Conservation (phyloP, 2,329 filamentous ascomycete species). For the Fusarium sp. region DNA sequence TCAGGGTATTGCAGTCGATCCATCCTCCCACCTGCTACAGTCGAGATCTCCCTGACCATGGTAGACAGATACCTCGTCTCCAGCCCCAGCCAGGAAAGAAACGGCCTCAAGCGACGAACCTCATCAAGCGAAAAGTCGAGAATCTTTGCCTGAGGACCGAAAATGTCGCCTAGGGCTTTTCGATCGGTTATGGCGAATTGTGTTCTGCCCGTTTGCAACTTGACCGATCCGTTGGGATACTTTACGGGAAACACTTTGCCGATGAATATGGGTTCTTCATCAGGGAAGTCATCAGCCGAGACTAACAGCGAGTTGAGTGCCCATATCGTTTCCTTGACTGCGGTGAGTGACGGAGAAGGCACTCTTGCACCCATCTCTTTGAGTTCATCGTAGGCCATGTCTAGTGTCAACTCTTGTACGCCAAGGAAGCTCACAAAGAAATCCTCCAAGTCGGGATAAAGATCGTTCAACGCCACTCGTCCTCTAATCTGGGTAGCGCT, state of each 20-base stretch:
- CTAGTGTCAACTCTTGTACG: slow-evolving; percentile 43
- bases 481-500: slow-evolving; percentile 45
- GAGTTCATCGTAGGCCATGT: slow-evolving; percentile 49
- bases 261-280: slow-evolving; percentile 15
- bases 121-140: slow-evolving; percentile 53
- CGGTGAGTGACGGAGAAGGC: slow-evolving; percentile 13
- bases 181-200: slow-evolving; percentile 52
- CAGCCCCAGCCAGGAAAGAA: slow-evolving; percentile 51
- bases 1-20: slow-evolving; percentile 34
- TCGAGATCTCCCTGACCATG: slow-evolving; percentile 49
- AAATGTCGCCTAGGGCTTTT: slow-evolving; percentile 41
- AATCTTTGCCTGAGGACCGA: slow-evolving; percentile 45
- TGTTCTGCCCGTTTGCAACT: slow-evolving; percentile 15
- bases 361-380: slow-evolving; percentile 23
- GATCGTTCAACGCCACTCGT: slow-evolving; percentile 40
- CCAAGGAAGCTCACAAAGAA: slow-evolving; percentile 48
- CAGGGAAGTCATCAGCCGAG: not conserved
- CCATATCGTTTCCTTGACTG: slow-evolving; percentile 48
- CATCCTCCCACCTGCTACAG: slow-evolving; percentile 28
- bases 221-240: slow-evolving; percentile 27
- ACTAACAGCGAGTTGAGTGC: slow-evolving; percentile 49
- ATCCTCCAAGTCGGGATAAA: slow-evolving; percentile 44
- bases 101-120: slow-evolving; percentile 41
- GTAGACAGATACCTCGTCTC: slow-evolving; percentile 48
- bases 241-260: slow-evolving; percentile 40